phyloP scores from a whole-genome alignment of 768 basidiomycete genomes.

The Lactifluus volemus region DNA sequence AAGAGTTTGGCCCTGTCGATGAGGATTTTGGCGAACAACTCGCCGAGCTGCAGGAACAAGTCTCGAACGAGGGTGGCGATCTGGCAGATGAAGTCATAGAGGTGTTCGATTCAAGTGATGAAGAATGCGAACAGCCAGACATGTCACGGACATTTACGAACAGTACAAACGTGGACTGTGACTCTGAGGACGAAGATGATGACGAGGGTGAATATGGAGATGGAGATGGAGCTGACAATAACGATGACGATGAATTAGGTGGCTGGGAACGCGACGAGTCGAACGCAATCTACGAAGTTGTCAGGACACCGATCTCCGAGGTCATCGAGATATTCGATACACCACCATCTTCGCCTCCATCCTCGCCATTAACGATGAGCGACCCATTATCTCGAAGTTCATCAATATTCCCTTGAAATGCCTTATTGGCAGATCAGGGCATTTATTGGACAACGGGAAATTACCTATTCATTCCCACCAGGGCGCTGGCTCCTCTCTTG shows the following conservation, averaged over 20 bases:
- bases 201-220: slow-evolving; percentile 23
- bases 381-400: neutral
- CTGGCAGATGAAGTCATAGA: slow-evolving; percentile 18
- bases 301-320: slow-evolving; percentile 10
- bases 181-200: slow-evolving; percentile 29
- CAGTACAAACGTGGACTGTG: neutral
- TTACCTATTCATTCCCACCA: neutral
- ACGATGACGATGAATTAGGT: slow-evolving; percentile 29
- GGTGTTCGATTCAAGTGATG: slow-evolving; percentile 16
- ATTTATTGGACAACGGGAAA: neutral
- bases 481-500: too few species aligned
- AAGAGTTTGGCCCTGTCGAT: slow-evolving; percentile 38
- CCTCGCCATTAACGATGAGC: slow-evolving; percentile 5
- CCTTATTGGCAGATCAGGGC: neutral
- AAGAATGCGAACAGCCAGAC: slow-evolving; percentile 1
- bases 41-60: slow-evolving; percentile 21
- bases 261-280: slow-evolving; percentile 36
- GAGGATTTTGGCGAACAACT: slow-evolving; percentile 29
- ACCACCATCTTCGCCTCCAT: slow-evolving; percentile 16
- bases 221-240: slow-evolving; percentile 31
- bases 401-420: neutral
- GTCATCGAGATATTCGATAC: slow-evolving; percentile 30
- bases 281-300: slow-evolving; percentile 29
- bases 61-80: slow-evolving; percentile 22
- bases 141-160: slow-evolving; percentile 1